Evolutionary conservation across 306 rosid species (phyloP), one percentile per base, ranked within the genome.

Genomic region (Ormosia emarginata): DNA sequence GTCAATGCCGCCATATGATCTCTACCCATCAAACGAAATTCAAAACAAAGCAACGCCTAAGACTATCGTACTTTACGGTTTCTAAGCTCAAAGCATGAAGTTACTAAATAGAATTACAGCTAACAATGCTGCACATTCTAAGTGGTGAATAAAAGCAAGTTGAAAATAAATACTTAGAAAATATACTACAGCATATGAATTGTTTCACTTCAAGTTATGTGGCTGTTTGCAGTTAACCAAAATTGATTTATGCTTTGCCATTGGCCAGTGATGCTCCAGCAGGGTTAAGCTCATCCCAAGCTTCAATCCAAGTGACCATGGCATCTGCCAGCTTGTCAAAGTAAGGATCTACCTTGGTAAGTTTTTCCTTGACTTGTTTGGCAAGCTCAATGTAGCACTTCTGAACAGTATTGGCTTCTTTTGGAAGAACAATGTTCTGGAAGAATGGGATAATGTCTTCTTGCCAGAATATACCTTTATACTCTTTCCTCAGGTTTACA

Each of bases 331-430:
- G 86, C 87, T 87, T 89, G 80, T 77, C 82, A 79, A 94, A 95
- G 91, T 95, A 95, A 77, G 97, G 97, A 18, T 95, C 97, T 2
- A 94, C 50, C 87, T 89, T 92, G 71, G 86, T 14, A 1, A 92
- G 98, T 77, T 94, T 92, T 11, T 93, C 97, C 87, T 95, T 95
- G 41, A 95, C 98, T 77, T 88, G 95, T 77, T 91, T 95, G 58
- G 97, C 84, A 40, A 95, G 90, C 57, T 91, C 98, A 77, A 91
- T 47, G 86, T 94, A 93, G 94, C 97, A 95, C 40, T 92, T 90
- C 64, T 95, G 98, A 70, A 93, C 98, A 59, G 89, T 88, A 47
- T 97, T 90, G 87, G 92, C 87, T 46, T 93, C 97, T 81, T 91
- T 86, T 55, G 98, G 93, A 55, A 95, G 82, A 68, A 69, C 85